These are phyloP conservation scores for Moelleriella libera DNA, from an alignment of 2,329 filamentous ascomycete species.

Conservation along the genomic window DNA sequence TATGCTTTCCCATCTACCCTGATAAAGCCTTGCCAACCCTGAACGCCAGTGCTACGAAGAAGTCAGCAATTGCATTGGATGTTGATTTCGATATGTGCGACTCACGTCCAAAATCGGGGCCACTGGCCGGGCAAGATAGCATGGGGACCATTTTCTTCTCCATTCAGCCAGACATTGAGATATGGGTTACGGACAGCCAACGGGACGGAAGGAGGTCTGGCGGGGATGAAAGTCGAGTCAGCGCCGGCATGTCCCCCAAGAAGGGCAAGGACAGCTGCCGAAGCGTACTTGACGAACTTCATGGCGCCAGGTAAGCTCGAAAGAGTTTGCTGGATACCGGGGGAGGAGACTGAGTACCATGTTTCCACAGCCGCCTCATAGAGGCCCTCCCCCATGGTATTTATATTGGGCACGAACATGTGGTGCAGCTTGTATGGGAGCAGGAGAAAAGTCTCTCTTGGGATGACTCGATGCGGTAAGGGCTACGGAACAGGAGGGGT, in stretches of 20 bases:
- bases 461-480: background rate
- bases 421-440: background rate
- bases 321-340: conserved; percentile 3
- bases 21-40: conserved; percentile 56
- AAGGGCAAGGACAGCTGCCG: conserved; percentile 7
- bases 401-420: conserved; percentile 7
- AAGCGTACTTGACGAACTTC: conserved; percentile 9
- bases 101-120: conserved; percentile 55
- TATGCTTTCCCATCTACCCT: conserved; percentile 50
- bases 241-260: conserved; percentile 7
- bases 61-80: background rate
- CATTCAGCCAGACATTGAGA: conserved; percentile 54
- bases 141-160: conserved; percentile 45
- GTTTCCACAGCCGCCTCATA: conserved; percentile 1
- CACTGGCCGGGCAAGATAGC: conserved; percentile 56
- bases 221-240: conserved; percentile 45
- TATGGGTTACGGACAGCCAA: conserved; percentile 65
- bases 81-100: conserved; percentile 5
- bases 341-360: conserved; percentile 1
- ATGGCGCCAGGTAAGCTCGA: conserved; percentile 5
- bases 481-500: background rate
- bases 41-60: conserved; percentile 29
- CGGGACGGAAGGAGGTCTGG: conserved; percentile 53
- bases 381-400: conserved; percentile 4
- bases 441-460: background rate